Conservation (phyloP, 1,139 yeast genomes). For the Candida glucosophila region DNA sequence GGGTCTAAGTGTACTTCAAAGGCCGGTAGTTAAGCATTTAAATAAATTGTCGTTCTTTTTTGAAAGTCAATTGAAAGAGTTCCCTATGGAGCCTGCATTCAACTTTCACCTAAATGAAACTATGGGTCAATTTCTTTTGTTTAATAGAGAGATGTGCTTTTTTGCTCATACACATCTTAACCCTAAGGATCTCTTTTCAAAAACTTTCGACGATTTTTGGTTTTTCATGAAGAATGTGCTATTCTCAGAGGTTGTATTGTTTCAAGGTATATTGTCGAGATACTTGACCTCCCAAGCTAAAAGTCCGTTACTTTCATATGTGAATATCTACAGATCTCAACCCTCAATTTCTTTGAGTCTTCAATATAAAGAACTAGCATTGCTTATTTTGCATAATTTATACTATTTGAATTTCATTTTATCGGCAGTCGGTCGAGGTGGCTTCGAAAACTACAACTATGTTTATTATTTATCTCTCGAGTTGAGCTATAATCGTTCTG, state of each 20-base stretch:
- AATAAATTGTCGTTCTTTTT: slow-evolving; percentile 41
- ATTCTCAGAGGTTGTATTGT: slow-evolving; percentile 45
- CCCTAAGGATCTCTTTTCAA: too few relatives aligned
- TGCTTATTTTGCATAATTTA: slow-evolving; percentile 36
- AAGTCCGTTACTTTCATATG: too few relatives aligned
- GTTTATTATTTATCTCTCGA: slow-evolving; percentile 50
- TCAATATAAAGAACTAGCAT: slow-evolving; percentile 21
- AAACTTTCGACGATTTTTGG: slow-evolving; percentile 25
- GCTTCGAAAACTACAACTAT: slow-evolving; percentile 62
- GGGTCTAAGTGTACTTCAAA: too few relatives aligned
- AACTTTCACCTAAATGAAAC: too few relatives aligned
- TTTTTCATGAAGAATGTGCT: slow-evolving; percentile 32
- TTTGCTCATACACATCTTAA: too few relatives aligned
- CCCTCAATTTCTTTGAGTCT: slow-evolving; percentile 7
- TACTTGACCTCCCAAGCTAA: slow-evolving; percentile 11
- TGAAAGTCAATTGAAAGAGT: slow-evolving; percentile 21
- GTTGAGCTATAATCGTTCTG: slow-evolving; percentile 21
- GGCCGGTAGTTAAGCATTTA: slow-evolving; percentile 43
- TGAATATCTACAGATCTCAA: too few relatives aligned
- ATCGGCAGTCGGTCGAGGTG: slow-evolving; percentile 57
- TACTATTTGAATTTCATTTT: slow-evolving; percentile 49
- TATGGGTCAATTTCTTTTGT: too few relatives aligned
- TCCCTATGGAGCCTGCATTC: not conserved
- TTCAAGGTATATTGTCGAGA: slow-evolving; percentile 46
- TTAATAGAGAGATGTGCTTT: too few relatives aligned